A percentile compares a stretch with the other conserved stretches of the same genome.
phyloP scores from a whole-genome alignment of 345 rosid genomes.

The Syzygium grande region DNA sequence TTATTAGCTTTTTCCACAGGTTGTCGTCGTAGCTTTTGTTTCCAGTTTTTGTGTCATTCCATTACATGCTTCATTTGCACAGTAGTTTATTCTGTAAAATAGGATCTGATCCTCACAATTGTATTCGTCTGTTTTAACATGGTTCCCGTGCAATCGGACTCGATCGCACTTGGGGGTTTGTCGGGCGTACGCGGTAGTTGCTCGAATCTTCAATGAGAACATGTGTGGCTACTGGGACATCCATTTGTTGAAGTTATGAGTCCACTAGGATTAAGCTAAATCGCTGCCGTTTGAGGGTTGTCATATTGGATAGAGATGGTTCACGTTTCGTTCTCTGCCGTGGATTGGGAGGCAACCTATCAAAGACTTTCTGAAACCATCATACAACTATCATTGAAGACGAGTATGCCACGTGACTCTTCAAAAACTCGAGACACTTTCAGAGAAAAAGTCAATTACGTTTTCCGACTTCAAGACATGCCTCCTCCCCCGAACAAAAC shows the following conservation, averaged over 20 bases:
- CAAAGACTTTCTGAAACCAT: background rate
- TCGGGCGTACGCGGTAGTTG: background rate
- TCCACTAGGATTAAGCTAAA: background rate
- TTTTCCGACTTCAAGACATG: background rate
- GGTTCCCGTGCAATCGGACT: background rate
- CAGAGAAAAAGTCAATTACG: background rate
- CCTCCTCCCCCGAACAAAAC: background rate
- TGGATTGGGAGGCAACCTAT: background rate
- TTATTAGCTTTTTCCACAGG: background rate
- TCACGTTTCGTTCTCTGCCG: background rate
- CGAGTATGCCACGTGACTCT: background rate
- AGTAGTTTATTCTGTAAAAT: background rate
- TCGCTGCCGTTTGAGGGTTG: background rate
- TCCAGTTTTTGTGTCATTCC: background rate
- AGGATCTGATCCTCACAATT: background rate
- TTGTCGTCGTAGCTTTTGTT: background rate
- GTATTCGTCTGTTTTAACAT: background rate
- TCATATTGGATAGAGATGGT: background rate
- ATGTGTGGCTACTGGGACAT: background rate
- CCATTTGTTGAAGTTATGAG: fast-evolving
- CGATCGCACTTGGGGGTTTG: background rate
- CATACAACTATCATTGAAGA: background rate
- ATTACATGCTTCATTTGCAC: background rate
- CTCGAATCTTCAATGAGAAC: background rate
- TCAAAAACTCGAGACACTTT: background rate